phyloP scores from a whole-genome alignment of 2,329 filamentous ascomycete species.

The Cercospora sojina region DNA sequence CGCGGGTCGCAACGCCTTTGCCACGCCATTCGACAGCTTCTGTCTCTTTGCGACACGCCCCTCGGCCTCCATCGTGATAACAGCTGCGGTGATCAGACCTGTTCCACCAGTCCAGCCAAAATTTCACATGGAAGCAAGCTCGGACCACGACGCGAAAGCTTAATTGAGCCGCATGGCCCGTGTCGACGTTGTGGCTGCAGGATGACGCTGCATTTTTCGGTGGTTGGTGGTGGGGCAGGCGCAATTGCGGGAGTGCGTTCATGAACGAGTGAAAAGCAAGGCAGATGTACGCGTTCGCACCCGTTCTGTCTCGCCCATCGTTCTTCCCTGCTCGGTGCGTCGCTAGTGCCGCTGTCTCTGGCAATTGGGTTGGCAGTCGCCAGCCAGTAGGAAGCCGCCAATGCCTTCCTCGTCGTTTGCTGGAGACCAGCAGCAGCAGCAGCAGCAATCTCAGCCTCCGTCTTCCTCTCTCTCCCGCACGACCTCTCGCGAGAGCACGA shows the following conservation, averaged over 20 bases:
- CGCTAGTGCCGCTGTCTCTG: conserved; percentile 1
- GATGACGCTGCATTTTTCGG: neutral
- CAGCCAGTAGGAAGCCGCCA: conserved; percentile 3
- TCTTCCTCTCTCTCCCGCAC: conserved; percentile 15
- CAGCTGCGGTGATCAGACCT: neutral
- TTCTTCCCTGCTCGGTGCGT: conserved; percentile 9
- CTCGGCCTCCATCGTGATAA: conserved; percentile 20
- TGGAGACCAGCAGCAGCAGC: conserved; percentile 22
- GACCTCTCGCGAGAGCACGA: conserved; percentile 18
- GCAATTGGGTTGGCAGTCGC: neutral
- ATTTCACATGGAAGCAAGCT: conserved; percentile 6
- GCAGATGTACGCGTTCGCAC: neutral
- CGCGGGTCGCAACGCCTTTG: conserved; percentile 27
- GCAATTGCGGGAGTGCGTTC: neutral
- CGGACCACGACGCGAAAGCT: neutral
- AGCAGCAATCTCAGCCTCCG: conserved; percentile 8
- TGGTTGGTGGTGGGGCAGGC: neutral
- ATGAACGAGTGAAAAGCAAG: conserved; percentile 4
- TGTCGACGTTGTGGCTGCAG: neutral
- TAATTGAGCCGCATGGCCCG: conserved; percentile 7
- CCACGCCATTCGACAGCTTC: conserved; percentile 51
- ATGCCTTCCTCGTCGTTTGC: conserved; percentile 13
- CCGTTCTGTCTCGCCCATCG: conserved; percentile 2
- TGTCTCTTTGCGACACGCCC: conserved; percentile 63
- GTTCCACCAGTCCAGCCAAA: neutral